Conservation (phyloP, 441 rosid genomes). For the Populus tomentosa region DNA sequence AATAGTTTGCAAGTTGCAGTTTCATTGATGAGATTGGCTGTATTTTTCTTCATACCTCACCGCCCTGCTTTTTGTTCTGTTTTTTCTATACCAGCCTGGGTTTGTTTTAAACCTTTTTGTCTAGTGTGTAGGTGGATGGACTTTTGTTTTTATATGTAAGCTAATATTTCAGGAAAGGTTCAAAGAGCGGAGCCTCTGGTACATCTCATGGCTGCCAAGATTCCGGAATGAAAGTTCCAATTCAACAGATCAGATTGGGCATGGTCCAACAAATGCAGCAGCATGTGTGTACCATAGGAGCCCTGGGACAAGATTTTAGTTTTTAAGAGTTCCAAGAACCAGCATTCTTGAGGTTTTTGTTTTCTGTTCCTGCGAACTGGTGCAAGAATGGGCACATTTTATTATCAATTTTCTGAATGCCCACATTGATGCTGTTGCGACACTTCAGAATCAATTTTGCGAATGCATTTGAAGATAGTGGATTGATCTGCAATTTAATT, state of each 20-base stretch:
- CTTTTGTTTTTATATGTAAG: background rate
- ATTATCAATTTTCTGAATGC: background rate
- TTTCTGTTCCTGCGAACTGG: background rate
- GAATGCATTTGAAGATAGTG: background rate
- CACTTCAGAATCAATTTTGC: background rate
- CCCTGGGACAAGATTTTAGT: background rate
- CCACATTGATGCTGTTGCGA: background rate
- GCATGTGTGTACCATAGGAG: conserved; percentile 30
- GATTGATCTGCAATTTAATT: background rate
- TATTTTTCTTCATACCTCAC: no score
- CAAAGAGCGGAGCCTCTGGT: conserved; percentile 60
- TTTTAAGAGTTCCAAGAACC: background rate
- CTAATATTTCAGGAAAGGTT: conserved; percentile 55
- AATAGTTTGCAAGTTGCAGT: no score
- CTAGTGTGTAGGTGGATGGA: no score
- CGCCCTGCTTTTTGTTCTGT: no score
- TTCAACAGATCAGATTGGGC: conserved; percentile 52
- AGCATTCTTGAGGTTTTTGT: background rate
- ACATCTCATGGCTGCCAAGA: conserved; percentile 71
- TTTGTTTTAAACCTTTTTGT: no score
- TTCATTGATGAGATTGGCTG: no score
- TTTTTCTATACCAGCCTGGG: no score
- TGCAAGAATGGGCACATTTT: background rate
- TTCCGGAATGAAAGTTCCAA: conserved; percentile 71
- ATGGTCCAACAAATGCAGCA: conserved; percentile 92